Conservation (phyloP, 1,139 yeast species). For the Hanseniaspora uvarum region DNA sequence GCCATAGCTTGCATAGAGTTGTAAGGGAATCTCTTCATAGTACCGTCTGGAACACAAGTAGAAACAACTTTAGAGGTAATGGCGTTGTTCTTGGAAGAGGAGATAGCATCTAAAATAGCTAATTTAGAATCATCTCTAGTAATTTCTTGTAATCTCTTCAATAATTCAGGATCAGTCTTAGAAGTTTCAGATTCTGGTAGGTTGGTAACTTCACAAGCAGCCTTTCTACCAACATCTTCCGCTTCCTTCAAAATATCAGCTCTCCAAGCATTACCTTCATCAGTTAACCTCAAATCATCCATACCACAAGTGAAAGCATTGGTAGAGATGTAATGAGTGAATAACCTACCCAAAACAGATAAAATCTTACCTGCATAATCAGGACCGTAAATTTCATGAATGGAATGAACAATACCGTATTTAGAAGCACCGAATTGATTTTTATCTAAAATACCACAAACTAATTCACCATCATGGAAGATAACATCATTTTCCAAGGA, state of each 20-base stretch:
- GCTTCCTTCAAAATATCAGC: constrained; percentile 66
- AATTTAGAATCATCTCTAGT: constrained; percentile 85
- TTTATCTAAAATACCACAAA: constrained; percentile 90
- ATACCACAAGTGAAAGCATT: constrained; percentile 98
- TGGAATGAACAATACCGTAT: constrained; percentile 90
- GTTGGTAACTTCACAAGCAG: constrained; percentile 91
- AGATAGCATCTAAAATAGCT: constrained; percentile 90
- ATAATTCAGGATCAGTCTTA: constrained; percentile 62
- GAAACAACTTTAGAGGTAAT: constrained; percentile 89
- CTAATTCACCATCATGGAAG: constrained; percentile 73
- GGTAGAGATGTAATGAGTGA: constrained; percentile 85
- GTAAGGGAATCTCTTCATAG: constrained; percentile 88
- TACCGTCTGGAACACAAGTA: constrained; percentile 91
- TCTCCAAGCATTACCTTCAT: constrained; percentile 86
- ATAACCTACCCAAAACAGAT: constrained; percentile 83
- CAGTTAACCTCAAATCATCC: constrained; percentile 93
- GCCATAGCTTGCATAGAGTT: constrained; percentile 99
- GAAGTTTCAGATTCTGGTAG: constrained; percentile 44
- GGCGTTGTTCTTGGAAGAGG: constrained; percentile 84
- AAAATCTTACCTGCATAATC: constrained; percentile 80
- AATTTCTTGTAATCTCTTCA: constrained; percentile 84
- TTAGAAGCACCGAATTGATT: constrained; percentile 98
- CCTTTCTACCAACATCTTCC: constrained; percentile 73
- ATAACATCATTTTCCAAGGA: constrained; percentile 79
- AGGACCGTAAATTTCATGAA: constrained; percentile 93